Evolutionary conservation across 306 rosid species (phyloP), one percentile per base, ranked within the genome.

Genomic region (Pyrus communis): DNA sequence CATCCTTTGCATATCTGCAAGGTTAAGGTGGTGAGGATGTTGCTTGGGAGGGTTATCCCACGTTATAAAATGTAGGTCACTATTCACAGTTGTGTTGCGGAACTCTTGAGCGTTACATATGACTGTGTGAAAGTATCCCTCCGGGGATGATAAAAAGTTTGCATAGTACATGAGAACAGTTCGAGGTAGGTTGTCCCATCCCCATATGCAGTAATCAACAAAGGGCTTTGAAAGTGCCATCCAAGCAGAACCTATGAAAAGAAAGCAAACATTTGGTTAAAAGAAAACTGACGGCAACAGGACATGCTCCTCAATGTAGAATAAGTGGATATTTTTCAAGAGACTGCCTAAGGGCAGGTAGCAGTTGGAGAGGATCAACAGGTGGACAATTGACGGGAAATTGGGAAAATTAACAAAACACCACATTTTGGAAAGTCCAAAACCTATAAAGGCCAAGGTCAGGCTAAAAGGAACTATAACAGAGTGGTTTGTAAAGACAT

Each of bases 31-130:
- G 87, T 92, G 99, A 51, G 99, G 99, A 71, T 96, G 99, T 77
- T 96, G 99, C 87, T 96, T 96, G 58, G 99, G 99, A 85, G 99
- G 99, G 77, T 96, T 96, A 80, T 96, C 99, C 99, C 99, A 96
- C 6, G 99, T 73, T 79, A 96, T 96, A 85, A 80, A 96, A 84
- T 96, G 99, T 62, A 96, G 96, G 73, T 96, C 99, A 35, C 78
- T 89, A 75, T 96, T 96, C 82, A 96, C 99, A 1, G 99, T 96
- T 25, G 97, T 96, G 89, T 96, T 96, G 70, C 81, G 86, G 88
- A 96, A 96, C 80, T 89, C 98, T 84, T 88, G 90, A 23, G 99
- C 98, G 11, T 96, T 96, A 80, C 99, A 96, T 31, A 96, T 81
- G 67, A 96, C 99, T 5, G 99, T 92, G 75, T 96, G 99, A 85